phyloP scores from a whole-genome alignment of 2,329 filamentous ascomycete species.

The Cytospora schulzeri region DNA sequence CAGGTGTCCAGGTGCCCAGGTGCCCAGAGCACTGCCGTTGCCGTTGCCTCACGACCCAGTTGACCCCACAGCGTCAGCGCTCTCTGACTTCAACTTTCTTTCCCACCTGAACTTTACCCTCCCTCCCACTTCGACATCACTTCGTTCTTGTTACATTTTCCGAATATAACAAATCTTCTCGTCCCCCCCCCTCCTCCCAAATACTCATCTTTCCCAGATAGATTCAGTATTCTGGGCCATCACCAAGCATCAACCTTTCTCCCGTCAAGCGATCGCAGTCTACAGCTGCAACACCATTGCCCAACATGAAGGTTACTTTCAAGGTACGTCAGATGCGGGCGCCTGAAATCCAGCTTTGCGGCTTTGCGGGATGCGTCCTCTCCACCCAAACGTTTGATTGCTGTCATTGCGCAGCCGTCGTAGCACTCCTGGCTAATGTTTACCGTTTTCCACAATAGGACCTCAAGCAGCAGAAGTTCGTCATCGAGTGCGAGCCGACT shows the following conservation, averaged over 20 bases:
- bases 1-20: too few species aligned
- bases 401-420: conserved; percentile 7
- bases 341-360: conserved; percentile 5
- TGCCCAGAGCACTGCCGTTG: conserved; percentile 1
- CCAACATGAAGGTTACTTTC: conserved; percentile 70
- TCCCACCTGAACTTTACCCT: conserved; percentile 10
- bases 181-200: conserved; percentile 21
- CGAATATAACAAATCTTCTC: not conserved
- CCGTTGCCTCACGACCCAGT: conserved; percentile 6
- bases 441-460: conserved; percentile 62
- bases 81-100: conserved; percentile 9
- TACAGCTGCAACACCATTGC: conserved; percentile 40
- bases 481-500: conserved; percentile 89
- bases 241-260: not conserved
- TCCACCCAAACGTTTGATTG: not conserved
- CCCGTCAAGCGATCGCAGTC: conserved; percentile 28
- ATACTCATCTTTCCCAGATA: conserved; percentile 13
- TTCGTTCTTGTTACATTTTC: not conserved
- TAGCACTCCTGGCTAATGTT: conserved; percentile 26
- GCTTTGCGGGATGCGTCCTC: not conserved
- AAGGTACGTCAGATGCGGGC: conserved; percentile 49
- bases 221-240: not conserved
- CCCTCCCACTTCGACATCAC: conserved; percentile 20
- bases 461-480: conserved; percentile 98
- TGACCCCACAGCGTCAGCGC: conserved; percentile 10